Evolutionary conservation across 208 protist genomes (phyloP).

Genomic region (Trichomonas gallinae): DNA sequence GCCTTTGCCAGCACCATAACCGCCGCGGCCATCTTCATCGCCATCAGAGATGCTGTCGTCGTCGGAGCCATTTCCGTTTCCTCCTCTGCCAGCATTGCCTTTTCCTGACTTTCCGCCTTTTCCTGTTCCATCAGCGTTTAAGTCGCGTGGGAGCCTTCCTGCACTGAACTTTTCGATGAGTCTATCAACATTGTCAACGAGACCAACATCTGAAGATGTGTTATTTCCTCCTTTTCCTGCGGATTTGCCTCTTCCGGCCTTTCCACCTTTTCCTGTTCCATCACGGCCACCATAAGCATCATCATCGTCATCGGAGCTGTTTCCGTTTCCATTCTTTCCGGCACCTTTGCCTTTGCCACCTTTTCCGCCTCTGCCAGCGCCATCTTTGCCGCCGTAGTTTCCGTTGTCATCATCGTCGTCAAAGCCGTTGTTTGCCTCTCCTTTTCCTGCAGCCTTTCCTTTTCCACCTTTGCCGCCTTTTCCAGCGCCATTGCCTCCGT

Average conservation of each 20-base stretch:
- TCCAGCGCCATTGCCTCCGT: background rate
- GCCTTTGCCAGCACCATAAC: background rate
- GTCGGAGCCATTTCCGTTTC: background rate
- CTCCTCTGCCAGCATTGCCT: background rate
- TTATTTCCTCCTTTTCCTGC: no score
- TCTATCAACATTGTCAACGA: no score
- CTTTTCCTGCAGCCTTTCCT: background rate
- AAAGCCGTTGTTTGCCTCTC: background rate
- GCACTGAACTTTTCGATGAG: no score
- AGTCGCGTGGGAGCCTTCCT: no score
- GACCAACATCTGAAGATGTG: no score
- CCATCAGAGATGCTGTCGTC: background rate
- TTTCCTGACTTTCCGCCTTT: background rate
- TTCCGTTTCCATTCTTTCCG: no score
- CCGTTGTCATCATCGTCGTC: background rate
- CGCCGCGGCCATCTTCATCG: background rate
- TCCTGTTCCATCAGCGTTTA: no score
- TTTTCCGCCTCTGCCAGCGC: background rate
- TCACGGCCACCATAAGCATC: background rate
- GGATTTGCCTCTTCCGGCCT: background rate
- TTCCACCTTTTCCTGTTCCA: background rate
- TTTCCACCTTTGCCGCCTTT: background rate
- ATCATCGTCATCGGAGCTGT: background rate
- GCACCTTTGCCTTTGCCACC: no score
- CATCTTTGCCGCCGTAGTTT: background rate